Evolutionary conservation across 2,329 filamentous ascomycete genomes (phyloP).

Genomic region (Passalora sequoiae): DNA sequence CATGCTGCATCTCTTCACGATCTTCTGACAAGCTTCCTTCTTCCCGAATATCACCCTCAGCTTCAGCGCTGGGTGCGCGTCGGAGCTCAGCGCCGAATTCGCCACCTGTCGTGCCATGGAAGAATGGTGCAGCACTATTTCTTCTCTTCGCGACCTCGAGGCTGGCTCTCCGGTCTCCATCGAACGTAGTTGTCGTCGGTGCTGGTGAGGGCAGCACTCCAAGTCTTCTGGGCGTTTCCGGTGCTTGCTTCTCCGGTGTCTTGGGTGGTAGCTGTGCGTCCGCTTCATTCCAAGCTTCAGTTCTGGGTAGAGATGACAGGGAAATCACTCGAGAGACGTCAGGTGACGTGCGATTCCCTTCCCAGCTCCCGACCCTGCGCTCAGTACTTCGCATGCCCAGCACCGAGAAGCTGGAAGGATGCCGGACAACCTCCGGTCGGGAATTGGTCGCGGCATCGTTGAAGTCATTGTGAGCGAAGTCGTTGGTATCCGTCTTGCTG

Average conservation of each 20-base stretch:
- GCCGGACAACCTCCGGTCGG: neutral
- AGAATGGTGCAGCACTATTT: constrained; percentile 8
- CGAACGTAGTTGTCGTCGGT: constrained; percentile 18
- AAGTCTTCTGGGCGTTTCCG: constrained; percentile 16
- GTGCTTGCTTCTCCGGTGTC: constrained; percentile 7
- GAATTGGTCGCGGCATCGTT: constrained; percentile 14
- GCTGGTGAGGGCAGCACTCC: constrained; percentile 31
- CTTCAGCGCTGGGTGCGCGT: constrained; percentile 7
- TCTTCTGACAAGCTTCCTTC: no score
- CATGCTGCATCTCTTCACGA: neutral
- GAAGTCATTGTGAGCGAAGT: constrained; percentile 13
- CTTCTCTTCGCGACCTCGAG: constrained; percentile 9
- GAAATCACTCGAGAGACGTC: constrained; percentile 2
- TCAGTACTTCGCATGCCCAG: constrained; percentile 2
- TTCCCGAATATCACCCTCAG: no score
- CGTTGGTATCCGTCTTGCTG: no score
- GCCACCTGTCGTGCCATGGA: neutral
- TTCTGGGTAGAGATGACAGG: constrained; percentile 10
- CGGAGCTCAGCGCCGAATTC: constrained; percentile 5
- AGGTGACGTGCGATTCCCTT: neutral
- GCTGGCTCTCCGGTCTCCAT: constrained; percentile 10
- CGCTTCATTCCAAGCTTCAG: constrained; percentile 26
- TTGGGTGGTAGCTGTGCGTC: constrained; percentile 19
- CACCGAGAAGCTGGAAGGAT: neutral
- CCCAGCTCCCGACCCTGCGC: constrained; percentile 1